Conservation (phyloP, 495 filamentous ascomycete genomes). For the Penicillium lagena region DNA sequence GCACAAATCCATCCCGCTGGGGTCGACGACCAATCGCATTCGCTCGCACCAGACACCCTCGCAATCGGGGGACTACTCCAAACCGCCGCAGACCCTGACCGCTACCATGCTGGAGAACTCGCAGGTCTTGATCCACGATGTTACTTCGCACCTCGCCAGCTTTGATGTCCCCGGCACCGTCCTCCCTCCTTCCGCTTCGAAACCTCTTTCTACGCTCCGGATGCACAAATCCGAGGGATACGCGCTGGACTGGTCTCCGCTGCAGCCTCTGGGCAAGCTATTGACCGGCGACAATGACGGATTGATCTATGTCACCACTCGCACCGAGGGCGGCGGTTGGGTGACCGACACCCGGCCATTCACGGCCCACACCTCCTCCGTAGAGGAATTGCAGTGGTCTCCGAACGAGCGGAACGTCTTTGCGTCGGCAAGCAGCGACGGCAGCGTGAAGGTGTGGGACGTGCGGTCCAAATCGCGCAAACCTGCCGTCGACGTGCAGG, state of each 20-base stretch:
- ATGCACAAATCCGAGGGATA: slow-evolving; percentile 94
- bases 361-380: slow-evolving; percentile 71
- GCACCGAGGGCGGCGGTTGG: slow-evolving; percentile 81
- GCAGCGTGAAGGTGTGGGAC: slow-evolving; percentile 93
- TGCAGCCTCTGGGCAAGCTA: slow-evolving; percentile 71
- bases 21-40: slow-evolving; percentile 86
- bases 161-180: slow-evolving; percentile 83
- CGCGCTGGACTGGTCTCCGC: slow-evolving; percentile 87
- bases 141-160: slow-evolving; percentile 75
- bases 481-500: slow-evolving; percentile 76
- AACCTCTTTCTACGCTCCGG: slow-evolving; percentile 76
- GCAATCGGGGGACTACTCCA: slow-evolving; percentile 53
- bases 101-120: slow-evolving; percentile 88
- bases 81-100: slow-evolving; percentile 70
- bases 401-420: slow-evolving; percentile 89
- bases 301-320: slow-evolving; percentile 77
- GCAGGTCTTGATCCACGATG: slow-evolving; percentile 86
- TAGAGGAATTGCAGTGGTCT: slow-evolving; percentile 96
- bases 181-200: slow-evolving; percentile 73
- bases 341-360: slow-evolving; percentile 75
- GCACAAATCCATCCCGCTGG: slow-evolving; percentile 77
- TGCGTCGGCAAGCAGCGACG: slow-evolving; percentile 86
- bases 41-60: slow-evolving; percentile 71
- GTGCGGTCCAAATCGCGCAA: slow-evolving; percentile 80
- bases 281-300: slow-evolving; percentile 89